phyloP scores from a whole-genome alignment of 768 basidiomycete genomes.

The Cystofilobasidium macerans region DNA sequence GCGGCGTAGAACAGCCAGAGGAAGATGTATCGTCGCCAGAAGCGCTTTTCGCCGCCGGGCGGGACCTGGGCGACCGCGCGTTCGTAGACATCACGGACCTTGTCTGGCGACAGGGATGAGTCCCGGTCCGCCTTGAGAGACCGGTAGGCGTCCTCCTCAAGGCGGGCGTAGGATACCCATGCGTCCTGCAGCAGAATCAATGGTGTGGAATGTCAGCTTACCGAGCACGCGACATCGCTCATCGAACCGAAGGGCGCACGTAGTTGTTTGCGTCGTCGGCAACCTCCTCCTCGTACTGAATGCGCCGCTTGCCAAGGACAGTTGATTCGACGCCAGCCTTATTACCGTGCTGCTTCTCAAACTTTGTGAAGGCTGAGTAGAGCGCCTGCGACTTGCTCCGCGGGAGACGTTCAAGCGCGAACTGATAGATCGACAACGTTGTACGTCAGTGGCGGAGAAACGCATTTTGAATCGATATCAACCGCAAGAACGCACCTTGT shows the following conservation, averaged over 20 bases:
- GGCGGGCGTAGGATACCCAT: slow-evolving; percentile 91
- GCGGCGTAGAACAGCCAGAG: slow-evolving; percentile 85
- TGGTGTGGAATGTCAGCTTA: not conserved
- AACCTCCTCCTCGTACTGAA: slow-evolving; percentile 96
- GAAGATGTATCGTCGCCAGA: slow-evolving; percentile 46
- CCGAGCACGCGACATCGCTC: not conserved
- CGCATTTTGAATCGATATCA: not conserved
- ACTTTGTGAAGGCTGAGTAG: slow-evolving; percentile 89
- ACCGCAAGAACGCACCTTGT: slow-evolving; percentile 54
- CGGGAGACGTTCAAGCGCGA: slow-evolving; percentile 84
- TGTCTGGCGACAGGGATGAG: slow-evolving; percentile 42
- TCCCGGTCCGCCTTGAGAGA: slow-evolving; percentile 64
- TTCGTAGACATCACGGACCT: slow-evolving; percentile 90
- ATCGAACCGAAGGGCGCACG: slow-evolving; percentile 8
- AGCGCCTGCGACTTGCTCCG: slow-evolving; percentile 72
- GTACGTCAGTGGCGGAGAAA: too few relatives aligned
- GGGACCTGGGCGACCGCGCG: slow-evolving; percentile 90
- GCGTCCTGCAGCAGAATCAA: slow-evolving; percentile 46
- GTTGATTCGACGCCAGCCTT: slow-evolving; percentile 79
- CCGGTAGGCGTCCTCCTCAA: slow-evolving; percentile 78
- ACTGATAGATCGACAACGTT: too few relatives aligned
- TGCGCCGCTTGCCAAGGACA: slow-evolving; percentile 91
- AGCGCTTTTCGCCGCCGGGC: slow-evolving; percentile 81
- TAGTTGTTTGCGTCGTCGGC: slow-evolving; percentile 85
- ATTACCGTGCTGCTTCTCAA: slow-evolving; percentile 95